Base-by-base conservation (phyloP, 371 early-diverging fungal species). In the Zopfochytrium polystomum region DNA sequence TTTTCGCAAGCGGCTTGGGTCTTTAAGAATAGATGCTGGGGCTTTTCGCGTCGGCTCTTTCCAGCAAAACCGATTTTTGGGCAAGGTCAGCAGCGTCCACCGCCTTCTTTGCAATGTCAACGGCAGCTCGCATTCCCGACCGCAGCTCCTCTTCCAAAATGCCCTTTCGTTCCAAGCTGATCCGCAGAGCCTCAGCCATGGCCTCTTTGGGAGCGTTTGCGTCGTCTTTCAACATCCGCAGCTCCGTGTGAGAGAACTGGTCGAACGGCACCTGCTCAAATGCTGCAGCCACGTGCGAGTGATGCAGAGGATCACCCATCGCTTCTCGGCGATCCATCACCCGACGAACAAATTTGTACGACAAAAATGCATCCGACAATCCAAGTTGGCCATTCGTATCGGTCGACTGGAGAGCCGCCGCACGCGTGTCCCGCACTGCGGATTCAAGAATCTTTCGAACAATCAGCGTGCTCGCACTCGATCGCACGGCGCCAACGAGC, bases 211-310 rank as follows among this genome's bases (percentile, higher is more conserved):
- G 65, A 15, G 58, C 38, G 7, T 26, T 9, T 15, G 35, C 35
- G 32, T 60, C 65, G 9, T 53, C 30, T 13, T 60, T 29, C 20
- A 65, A 23, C 13, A 45, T 34, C 42, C 60, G 55, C 26, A 65
- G 60, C 47, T 65, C 65, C 11, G 38, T 13, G 13, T 54, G 35
- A n/a, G 30, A 23, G 32, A 65, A 65, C 3, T 56, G 48, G 3
- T 60, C 60, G 32, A 46, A 65, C 20, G 25, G 18, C 2, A 65
- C 29, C 31, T 31, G 15, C 6, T 29, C 30, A 22, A 65, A 42
- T 5, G 60, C 32, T 3, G 38, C 33, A 18, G 22, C 29, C 20
- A 58, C 33, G 9, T 65, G 25, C n/a, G 7, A 18, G 13, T 52
- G 27, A 2, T 11, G 9, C 4, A 58, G 23, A 4, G 55, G 52